Evolutionary conservation across 2,329 filamentous ascomycete species (phyloP).

Genomic region (Gaeumannomyces sp.): DNA sequence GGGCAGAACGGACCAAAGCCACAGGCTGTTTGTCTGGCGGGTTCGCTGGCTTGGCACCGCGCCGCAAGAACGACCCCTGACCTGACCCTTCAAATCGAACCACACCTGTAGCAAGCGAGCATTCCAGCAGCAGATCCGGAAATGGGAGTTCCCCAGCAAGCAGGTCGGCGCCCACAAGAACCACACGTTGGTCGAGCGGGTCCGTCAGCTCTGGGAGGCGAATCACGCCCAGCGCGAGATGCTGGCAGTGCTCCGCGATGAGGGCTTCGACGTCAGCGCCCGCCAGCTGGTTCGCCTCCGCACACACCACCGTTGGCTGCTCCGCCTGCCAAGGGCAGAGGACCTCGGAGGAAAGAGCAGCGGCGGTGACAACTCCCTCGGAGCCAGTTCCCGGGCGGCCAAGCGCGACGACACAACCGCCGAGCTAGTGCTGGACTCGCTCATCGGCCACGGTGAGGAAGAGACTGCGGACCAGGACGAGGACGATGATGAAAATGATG

Average conservation of each 20-base stretch:
- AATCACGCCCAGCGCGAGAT: slow-evolving; percentile 71
- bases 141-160: slow-evolving; percentile 74
- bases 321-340: slow-evolving; percentile 44
- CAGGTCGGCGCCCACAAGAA: slow-evolving; percentile 68
- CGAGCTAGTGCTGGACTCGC: slow-evolving; percentile 14
- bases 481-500: neutral
- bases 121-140: slow-evolving; percentile 69
- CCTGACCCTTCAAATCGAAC: neutral
- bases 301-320: slow-evolving; percentile 59
- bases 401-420: neutral
- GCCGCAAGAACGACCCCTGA: neutral
- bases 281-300: slow-evolving; percentile 66
- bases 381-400: neutral
- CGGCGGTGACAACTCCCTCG: too few species aligned
- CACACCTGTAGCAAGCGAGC: slow-evolving; percentile 58
- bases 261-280: slow-evolving; percentile 68
- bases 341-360: neutral
- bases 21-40: too few species aligned
- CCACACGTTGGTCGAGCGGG: slow-evolving; percentile 56
- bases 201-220: slow-evolving; percentile 71
- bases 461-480: slow-evolving; percentile 19
- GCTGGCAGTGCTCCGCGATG: slow-evolving; percentile 60
- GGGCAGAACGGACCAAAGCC: neutral
- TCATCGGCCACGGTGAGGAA: slow-evolving; percentile 26
- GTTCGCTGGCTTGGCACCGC: too few species aligned